phyloP scores from a whole-genome alignment of 495 filamentous ascomycete species.

The Penicillium subrubescens region DNA sequence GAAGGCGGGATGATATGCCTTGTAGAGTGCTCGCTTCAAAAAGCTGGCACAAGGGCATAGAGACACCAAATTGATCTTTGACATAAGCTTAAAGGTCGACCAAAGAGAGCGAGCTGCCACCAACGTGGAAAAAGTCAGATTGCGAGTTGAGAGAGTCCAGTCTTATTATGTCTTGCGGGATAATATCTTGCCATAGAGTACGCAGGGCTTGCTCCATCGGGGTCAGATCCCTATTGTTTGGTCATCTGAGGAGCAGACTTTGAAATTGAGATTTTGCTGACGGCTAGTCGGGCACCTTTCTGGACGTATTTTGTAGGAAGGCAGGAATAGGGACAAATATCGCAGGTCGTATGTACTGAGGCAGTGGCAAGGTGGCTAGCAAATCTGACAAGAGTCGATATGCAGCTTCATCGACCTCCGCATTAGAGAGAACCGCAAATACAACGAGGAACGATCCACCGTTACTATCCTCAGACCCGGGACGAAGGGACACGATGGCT shows the following conservation, averaged over 20 bases:
- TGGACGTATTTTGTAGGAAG: slow-evolving; percentile 42
- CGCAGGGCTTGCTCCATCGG: slow-evolving; percentile 19
- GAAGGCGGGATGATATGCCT: slow-evolving; percentile 30
- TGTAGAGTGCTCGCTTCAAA: slow-evolving; percentile 38
- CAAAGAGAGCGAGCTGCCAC: slow-evolving; percentile 41
- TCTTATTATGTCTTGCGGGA: slow-evolving; percentile 18
- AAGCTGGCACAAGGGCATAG: slow-evolving; percentile 31
- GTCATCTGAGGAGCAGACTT: not conserved
- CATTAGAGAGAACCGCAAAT: slow-evolving; percentile 16
- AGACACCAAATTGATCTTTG: slow-evolving; percentile 22
- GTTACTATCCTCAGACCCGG: not conserved
- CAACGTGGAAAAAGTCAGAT: slow-evolving; percentile 43
- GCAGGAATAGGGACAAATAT: slow-evolving; percentile 35
- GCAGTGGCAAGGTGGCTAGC: slow-evolving; percentile 33
- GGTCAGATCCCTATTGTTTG: not conserved
- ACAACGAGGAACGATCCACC: slow-evolving; percentile 17
- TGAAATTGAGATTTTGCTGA: slow-evolving; percentile 26
- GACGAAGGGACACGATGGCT: slow-evolving; percentile 20
- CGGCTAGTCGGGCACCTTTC: slow-evolving; percentile 46
- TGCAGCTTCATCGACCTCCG: not conserved
- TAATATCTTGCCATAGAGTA: slow-evolving; percentile 30
- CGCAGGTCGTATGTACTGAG: slow-evolving; percentile 50
- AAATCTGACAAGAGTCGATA: slow-evolving; percentile 8
- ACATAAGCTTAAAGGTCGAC: slow-evolving; percentile 34
- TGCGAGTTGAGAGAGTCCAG: slow-evolving; percentile 15